These are phyloP conservation scores for Catunica adiposa DNA, from an alignment of 2,329 filamentous ascomycete species.

Conservation along the genomic window DNA sequence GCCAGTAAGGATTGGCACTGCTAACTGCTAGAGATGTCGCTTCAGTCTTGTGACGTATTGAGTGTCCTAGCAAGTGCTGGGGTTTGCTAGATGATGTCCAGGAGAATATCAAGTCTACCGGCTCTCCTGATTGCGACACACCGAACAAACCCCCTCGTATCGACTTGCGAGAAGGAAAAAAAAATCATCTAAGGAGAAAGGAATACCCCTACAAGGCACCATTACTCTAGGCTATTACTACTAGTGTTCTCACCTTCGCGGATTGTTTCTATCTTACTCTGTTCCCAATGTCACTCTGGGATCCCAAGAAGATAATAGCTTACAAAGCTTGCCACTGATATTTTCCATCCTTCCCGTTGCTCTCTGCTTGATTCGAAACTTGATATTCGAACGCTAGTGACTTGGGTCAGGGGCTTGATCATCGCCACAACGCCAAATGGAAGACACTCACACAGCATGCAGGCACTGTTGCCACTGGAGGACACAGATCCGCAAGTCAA, in stretches of 20 bases:
- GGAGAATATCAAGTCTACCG: neutral
- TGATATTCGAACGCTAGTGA: neutral
- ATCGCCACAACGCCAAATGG: neutral
- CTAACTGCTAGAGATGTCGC: no score
- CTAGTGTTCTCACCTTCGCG: no score
- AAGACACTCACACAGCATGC: neutral
- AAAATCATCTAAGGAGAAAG: no score
- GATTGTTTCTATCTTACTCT: no score
- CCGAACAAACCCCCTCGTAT: neutral
- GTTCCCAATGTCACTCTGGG: no score
- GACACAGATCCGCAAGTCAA: neutral
- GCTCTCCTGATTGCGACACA: neutral
- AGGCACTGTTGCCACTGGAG: neutral
- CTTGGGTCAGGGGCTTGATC: neutral
- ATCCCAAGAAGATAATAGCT: neutral
- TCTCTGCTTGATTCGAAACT: neutral
- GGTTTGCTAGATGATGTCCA: neutral
- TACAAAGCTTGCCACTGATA: neutral
- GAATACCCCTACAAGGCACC: no score
- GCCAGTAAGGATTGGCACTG: no score
- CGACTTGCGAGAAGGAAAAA: no score
- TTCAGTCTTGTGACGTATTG: no score
- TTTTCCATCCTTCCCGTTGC: neutral
- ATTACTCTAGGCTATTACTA: no score
- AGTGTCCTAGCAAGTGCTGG: no score